Evolutionary conservation across 345 rosid genomes (phyloP).

Genomic region (Tarenaya hassleriana): DNA sequence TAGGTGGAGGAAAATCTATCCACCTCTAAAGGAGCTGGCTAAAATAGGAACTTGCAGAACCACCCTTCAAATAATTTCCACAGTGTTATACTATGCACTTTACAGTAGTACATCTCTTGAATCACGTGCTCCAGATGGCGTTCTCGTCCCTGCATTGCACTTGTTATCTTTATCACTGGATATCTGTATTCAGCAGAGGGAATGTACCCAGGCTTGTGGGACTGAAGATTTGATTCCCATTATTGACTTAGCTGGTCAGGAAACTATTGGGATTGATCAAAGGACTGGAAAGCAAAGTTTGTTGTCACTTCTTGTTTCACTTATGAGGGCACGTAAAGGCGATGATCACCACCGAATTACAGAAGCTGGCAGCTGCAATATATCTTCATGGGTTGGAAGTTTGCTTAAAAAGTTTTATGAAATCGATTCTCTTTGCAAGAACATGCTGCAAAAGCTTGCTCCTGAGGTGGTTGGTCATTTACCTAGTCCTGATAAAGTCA

Average conservation of each 20-base stretch:
- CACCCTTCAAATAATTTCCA: conserved; percentile 58
- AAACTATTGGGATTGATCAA: conserved; percentile 38
- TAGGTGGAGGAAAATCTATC: conserved; percentile 67
- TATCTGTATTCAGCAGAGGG: conserved; percentile 53
- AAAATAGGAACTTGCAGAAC: conserved; percentile 69
- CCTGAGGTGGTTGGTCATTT: conserved; percentile 62
- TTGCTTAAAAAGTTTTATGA: conserved; percentile 73
- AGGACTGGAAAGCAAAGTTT: conserved; percentile 57
- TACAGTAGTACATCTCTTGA: conserved; percentile 48
- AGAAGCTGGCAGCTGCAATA: conserved; percentile 60
- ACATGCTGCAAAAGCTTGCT: conserved; percentile 60
- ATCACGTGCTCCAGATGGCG: conserved; percentile 71
- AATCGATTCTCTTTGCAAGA: conserved; percentile 58
- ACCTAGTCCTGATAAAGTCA: conserved; percentile 27
- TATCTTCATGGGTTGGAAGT: conserved; percentile 67
- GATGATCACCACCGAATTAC: conserved; percentile 37
- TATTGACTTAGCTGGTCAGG: conserved; percentile 58
- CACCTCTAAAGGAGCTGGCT: conserved; percentile 63
- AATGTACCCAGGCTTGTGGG: conserved; percentile 26
- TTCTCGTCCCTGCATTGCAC: conserved; percentile 71
- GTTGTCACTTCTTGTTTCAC: conserved; percentile 80
- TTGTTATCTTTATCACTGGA: conserved; percentile 72
- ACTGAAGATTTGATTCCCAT: conserved; percentile 40
- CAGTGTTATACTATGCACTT: conserved; percentile 70
- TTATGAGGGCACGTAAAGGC: conserved; percentile 59